Evolutionary conservation across 768 basidiomycete genomes (phyloP), one percentile per base, ranked within the genome.

Genomic region (Naganishia randhawae): DNA sequence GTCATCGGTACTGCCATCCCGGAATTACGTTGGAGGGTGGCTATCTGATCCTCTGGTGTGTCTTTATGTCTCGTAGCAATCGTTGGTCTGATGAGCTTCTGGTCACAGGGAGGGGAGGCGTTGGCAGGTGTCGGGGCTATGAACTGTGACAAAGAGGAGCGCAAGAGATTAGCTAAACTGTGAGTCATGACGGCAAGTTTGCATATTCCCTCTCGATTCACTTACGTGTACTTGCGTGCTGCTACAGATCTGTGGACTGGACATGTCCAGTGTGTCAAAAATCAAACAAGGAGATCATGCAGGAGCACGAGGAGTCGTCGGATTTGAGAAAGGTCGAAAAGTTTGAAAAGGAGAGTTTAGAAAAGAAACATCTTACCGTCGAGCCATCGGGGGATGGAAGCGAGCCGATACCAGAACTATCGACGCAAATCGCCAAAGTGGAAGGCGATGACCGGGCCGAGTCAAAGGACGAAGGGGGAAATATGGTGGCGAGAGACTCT

Each of bases 21-120:
- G 11, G 25, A 25, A 22, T 31, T 31, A 31, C 41, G 10, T 7
- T 10, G 5, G 33, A n/a, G 13, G 8, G 35, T 54, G 77, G 76
- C n/a, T 48, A 1, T n/a, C 6, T 48, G 3, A 7, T 2, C 45
- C 3, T 48, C 25, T 3, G 19, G 45, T 13, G 41, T 48, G 3
- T 11, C 3, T 4, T n/a, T 48, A 22, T 48, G 22, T 27, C 19
- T 22, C 14, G 16, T 41, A 61, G 57, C 78, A 7, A 75, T 82
- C 25, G 61, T 80, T 2, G 81, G 80, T 0, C 71, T 82, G 31
- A 71, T 73, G 35, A 73, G 77, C 14, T 82, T 82, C 72, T 81
- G 80, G 79, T 78, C 75, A 65, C 75, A 76, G 62, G 61, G 65
- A 25, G 77, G 77, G 17, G 76, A 63, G 37, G 69, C 76, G 1